These are phyloP conservation scores for Hyaloscypha hepaticicola DNA, from an alignment of 495 filamentous ascomycete species.

Conservation along the genomic window DNA sequence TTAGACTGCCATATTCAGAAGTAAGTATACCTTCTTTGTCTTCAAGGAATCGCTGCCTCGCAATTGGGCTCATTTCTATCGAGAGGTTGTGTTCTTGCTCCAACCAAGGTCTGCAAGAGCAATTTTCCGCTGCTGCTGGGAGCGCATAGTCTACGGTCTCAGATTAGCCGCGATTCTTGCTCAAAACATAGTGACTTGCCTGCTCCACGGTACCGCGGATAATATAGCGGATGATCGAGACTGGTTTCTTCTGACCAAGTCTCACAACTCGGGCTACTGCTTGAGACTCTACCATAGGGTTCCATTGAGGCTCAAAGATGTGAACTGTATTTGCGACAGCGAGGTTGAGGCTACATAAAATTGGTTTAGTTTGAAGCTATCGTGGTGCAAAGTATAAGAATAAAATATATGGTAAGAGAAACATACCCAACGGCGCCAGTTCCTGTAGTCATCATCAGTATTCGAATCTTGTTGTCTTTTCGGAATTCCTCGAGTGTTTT, in stretches of 20 bases:
- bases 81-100: background rate
- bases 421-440: slow-evolving; percentile 49
- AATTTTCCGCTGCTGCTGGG: background rate
- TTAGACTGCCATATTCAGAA: too few species aligned
- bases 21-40: too few species aligned
- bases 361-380: background rate
- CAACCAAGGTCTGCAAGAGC: background rate
- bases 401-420: background rate
- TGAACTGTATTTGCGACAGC: slow-evolving; percentile 44
- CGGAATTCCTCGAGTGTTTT: slow-evolving; percentile 33
- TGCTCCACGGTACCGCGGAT: slow-evolving; percentile 47
- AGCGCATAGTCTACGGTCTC: background rate
- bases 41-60: too few species aligned
- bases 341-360: slow-evolving; percentile 39
- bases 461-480: slow-evolving; percentile 24
- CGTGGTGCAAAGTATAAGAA: background rate
- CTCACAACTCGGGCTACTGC: slow-evolving; percentile 47
- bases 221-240: slow-evolving; percentile 44
- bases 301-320: slow-evolving; percentile 56
- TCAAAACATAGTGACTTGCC: slow-evolving; percentile 30
- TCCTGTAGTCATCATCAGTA: slow-evolving; percentile 53
- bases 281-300: slow-evolving; percentile 52
- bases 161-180: background rate
- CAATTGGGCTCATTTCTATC: too few species aligned
- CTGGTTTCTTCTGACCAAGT: slow-evolving; percentile 45